Evolutionary conservation across 129 eudicot species (phyloP).

Genomic region (Saposhnikovia divaricata): DNA sequence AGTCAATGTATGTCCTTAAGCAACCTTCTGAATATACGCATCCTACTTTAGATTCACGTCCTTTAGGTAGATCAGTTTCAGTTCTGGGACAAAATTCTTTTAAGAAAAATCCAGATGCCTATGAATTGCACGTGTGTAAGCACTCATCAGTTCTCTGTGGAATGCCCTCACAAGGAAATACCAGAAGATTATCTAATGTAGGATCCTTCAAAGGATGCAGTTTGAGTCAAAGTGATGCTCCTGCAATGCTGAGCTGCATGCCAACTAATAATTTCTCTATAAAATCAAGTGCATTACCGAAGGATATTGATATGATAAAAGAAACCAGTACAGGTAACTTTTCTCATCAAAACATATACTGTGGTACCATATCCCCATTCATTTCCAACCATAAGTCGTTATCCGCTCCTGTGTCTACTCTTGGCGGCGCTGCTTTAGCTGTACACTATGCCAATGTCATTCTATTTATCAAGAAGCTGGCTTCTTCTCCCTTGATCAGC

Average conservation of each 20-base stretch:
- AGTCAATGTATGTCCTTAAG: constrained; percentile 32
- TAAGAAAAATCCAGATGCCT: constrained; percentile 14
- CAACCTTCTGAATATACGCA: constrained; percentile 29
- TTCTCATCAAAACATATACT: not conserved
- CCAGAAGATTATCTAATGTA: constrained; percentile 30
- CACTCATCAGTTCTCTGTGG: constrained; percentile 26
- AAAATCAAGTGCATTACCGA: constrained; percentile 21
- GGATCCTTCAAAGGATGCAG: constrained; percentile 57
- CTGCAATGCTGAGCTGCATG: constrained; percentile 28
- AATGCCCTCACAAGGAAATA: constrained; percentile 21
- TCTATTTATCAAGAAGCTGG: constrained; percentile 61
- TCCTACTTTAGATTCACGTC: constrained; percentile 19
- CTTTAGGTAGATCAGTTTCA: constrained; percentile 46
- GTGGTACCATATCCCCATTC: constrained; percentile 15
- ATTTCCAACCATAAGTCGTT: constrained; percentile 27
- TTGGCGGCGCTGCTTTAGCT: constrained; percentile 72
- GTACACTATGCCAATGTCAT: constrained; percentile 72
- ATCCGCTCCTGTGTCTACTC: constrained; percentile 46
- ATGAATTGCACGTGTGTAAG: constrained; percentile 13
- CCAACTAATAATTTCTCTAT: constrained; percentile 26
- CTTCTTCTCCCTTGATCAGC: constrained; percentile 55
- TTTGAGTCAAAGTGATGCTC: constrained; percentile 38
- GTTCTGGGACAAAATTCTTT: constrained; percentile 24
- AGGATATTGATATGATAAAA: constrained; percentile 11
- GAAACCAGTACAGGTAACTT: constrained; percentile 9